Conservation (phyloP, 1,139 yeast genomes). For the Saccharomyces uvarum region DNA sequence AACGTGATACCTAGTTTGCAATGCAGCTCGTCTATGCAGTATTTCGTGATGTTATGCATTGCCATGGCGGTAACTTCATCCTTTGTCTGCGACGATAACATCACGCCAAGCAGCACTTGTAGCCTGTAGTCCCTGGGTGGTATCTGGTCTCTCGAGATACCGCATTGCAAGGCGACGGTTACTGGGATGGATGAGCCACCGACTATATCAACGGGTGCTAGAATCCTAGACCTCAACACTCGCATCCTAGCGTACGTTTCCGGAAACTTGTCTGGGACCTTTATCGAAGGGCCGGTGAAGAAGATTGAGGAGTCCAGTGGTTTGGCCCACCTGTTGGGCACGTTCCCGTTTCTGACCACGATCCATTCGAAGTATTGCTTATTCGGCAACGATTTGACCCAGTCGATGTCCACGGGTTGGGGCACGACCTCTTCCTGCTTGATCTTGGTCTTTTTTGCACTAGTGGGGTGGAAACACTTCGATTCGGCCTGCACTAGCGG, state of each 20-base stretch:
- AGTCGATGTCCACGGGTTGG: conserved; percentile 17
- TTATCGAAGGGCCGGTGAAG: conserved; percentile 2
- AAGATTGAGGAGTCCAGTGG: conserved; percentile 13
- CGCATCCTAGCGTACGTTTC: conserved; percentile 56
- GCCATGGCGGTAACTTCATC: conserved; percentile 79
- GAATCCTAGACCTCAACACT: conserved; percentile 51
- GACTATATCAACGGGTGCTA: conserved; percentile 81
- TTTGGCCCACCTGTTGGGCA: conserved; percentile 19
- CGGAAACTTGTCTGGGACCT: conserved; percentile 43
- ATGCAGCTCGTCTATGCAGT: conserved; percentile 36
- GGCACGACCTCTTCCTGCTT: conserved; percentile 3
- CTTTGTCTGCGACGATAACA: conserved; percentile 87
- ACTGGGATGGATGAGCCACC: conserved; percentile 78
- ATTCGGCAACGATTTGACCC: conserved; percentile 24
- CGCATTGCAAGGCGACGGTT: conserved; percentile 31
- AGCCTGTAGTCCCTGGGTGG: conserved; percentile 50
- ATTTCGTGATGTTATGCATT: conserved; percentile 49
- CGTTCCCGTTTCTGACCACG: conserved; percentile 21
- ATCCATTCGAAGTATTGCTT: conserved; percentile 26
- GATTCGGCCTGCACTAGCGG: neutral
- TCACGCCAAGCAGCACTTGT: conserved; percentile 68
- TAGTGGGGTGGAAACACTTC: neutral
- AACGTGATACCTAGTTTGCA: conserved; percentile 36
- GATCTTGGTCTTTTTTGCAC: neutral
- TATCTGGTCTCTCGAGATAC: conserved; percentile 20